These are phyloP conservation scores for Cystofilobasidium capitatum DNA, from an alignment of 768 basidiomycete genomes.

Conservation along the genomic window DNA sequence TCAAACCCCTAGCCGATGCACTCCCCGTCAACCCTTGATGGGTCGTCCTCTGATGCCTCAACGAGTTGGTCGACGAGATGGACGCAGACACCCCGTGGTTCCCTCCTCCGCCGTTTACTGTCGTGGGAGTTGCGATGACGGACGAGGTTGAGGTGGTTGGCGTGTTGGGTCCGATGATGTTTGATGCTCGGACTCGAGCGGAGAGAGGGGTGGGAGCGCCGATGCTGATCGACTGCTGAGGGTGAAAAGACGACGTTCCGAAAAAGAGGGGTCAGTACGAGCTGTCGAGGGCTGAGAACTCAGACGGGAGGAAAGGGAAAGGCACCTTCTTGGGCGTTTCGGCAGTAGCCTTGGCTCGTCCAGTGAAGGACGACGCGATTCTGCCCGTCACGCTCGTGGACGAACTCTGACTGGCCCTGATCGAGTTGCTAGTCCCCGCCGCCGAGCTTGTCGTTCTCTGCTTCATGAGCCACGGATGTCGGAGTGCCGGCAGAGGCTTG, in stretches of 20 bases:
- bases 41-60: conserved; percentile 3
- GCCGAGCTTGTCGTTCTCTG: not conserved
- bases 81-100: not conserved
- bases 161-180: conserved; percentile 13
- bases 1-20: conserved; percentile 7
- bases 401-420: not conserved
- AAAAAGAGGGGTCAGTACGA: not conserved
- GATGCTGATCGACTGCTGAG: conserved; percentile 41
- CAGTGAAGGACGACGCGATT: conserved; percentile 4
- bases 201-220: conserved; percentile 80
- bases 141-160: no score
- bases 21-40: conserved; percentile 11
- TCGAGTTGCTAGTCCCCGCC: not conserved
- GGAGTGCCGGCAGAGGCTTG: conserved; percentile 83
- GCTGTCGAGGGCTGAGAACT: not conserved
- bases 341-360: conserved; percentile 2
- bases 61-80: conserved; percentile 20
- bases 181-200: conserved; percentile 45
- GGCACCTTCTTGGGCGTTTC: conserved; percentile 26
- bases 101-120: not conserved
- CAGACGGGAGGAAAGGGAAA: not conserved
- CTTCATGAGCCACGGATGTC: conserved; percentile 71
- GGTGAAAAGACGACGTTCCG: not conserved
- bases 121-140: no score
- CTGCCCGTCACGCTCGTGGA: not conserved